phyloP scores from a whole-genome alignment of 129 eudicot genomes.

The Centaurea solstitialis region DNA sequence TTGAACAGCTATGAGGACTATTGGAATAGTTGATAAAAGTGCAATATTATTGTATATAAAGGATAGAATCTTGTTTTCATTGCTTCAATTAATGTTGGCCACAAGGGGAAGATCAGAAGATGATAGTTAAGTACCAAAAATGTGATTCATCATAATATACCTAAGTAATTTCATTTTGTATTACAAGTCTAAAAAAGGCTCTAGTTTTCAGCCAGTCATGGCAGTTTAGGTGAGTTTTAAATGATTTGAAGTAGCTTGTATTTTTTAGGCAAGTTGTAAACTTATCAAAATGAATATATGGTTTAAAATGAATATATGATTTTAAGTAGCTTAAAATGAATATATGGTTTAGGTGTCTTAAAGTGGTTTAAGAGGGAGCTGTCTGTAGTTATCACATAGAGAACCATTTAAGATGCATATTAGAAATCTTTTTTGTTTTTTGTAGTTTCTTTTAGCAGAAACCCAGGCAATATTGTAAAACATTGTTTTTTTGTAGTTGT shows the following conservation, averaged over 20 bases:
- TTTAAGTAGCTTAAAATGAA: neutral
- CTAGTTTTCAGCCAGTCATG: neutral
- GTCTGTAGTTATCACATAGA: too few species aligned
- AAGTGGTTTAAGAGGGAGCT: too few species aligned
- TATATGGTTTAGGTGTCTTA: too few species aligned
- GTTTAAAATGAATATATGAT: neutral
- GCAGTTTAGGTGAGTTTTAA: neutral
- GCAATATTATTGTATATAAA: neutral
- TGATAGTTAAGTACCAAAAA: neutral
- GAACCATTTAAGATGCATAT: too few species aligned
- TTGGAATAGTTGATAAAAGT: neutral
- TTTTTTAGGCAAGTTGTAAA: neutral
- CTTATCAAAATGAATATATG: neutral
- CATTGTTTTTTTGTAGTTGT: too few species aligned
- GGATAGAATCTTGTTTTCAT: neutral
- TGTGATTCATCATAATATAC: neutral
- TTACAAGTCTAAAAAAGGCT: neutral
- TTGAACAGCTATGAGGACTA: neutral
- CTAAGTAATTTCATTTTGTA: neutral
- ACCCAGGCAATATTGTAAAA: too few species aligned
- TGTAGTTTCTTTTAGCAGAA: too few species aligned
- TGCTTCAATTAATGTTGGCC: neutral
- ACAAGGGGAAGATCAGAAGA: neutral
- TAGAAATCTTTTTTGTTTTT: too few species aligned
- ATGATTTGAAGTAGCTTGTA: neutral